Conservation (phyloP, 106 monocot genomes). For the Xerophyta viscosa region DNA sequence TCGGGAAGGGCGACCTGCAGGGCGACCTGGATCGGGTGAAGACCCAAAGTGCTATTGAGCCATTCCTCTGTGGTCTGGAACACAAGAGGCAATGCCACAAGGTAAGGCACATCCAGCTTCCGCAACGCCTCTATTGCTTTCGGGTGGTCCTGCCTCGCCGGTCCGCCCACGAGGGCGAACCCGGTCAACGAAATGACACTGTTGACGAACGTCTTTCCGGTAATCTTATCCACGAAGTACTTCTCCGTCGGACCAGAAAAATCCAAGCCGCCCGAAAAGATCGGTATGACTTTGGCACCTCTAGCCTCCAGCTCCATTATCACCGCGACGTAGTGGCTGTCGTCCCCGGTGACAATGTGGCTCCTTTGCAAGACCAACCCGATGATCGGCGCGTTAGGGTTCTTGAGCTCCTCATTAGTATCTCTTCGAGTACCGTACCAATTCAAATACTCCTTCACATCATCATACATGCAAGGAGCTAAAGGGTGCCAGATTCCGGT, state of each 20-base stretch:
- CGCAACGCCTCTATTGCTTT: constrained; percentile 64
- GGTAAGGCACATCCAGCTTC: constrained; percentile 78
- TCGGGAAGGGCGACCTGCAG: constrained; percentile 84
- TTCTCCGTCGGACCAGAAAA: constrained; percentile 63
- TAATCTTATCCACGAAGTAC: constrained; percentile 52
- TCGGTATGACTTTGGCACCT: constrained; percentile 72
- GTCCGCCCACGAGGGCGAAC: constrained; percentile 79
- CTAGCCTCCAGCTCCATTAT: constrained; percentile 82
- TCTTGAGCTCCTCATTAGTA: constrained; percentile 37
- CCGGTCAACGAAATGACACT: constrained; percentile 66
- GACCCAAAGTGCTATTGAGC: constrained; percentile 64
- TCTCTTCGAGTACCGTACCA: constrained; percentile 75
- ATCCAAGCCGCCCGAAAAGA: constrained; percentile 70
- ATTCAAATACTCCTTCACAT: constrained; percentile 78
- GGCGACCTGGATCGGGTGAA: constrained; percentile 86
- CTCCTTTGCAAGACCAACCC: constrained; percentile 72
- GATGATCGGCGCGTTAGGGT: constrained; percentile 43
- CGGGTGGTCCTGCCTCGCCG: constrained; percentile 82
- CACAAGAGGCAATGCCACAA: constrained; percentile 71
- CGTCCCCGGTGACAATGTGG: constrained; percentile 83
- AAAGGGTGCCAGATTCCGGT: constrained; percentile 75
- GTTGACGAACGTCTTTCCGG: constrained; percentile 58
- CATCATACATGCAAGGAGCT: constrained; percentile 69
- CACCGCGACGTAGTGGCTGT: constrained; percentile 75
- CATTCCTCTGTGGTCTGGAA: constrained; percentile 95